Percentiles rank a stretch among this genome's conserved stretches.
Conservation (phyloP, 148 eudicot genomes). For the Dianthus caryophyllus region DNA sequence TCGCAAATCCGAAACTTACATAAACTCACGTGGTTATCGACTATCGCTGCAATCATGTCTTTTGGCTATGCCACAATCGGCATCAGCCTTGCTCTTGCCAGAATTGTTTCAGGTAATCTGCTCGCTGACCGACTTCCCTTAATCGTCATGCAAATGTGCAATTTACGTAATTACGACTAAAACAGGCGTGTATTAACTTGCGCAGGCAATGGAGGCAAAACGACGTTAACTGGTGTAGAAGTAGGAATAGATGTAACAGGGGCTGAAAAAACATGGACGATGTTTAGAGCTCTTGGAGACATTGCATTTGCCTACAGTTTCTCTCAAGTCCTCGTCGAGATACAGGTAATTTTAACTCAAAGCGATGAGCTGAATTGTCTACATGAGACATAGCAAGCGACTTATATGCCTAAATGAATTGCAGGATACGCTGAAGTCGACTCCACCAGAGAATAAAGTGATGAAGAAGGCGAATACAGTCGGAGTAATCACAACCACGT, state of each 20-base stretch:
- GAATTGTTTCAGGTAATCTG: slow-evolving; percentile 43
- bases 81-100: slow-evolving; percentile 58
- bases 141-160: not conserved
- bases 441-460: slow-evolving; percentile 57
- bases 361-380: not conserved
- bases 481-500: slow-evolving; percentile 42
- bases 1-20: slow-evolving; percentile 68
- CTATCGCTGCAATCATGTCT: slow-evolving; percentile 73
- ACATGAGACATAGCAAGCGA: not conserved
- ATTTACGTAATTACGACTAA: not conserved
- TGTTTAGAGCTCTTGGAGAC: slow-evolving; percentile 61
- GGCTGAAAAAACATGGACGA: slow-evolving; percentile 55
- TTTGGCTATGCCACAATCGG: slow-evolving; percentile 68
- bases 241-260: slow-evolving; percentile 45
- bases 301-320: slow-evolving; percentile 66
- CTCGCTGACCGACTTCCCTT: not conserved
- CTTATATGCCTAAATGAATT: not conserved
- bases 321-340: slow-evolving; percentile 59
- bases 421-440: slow-evolving; percentile 55
- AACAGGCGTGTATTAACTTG: not conserved
- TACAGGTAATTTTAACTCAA: slow-evolving; percentile 36
- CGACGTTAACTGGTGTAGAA: slow-evolving; percentile 51
- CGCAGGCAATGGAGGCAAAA: slow-evolving; percentile 45
- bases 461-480: slow-evolving; percentile 60
- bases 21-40: slow-evolving; percentile 54